These are phyloP conservation scores for Pterothamnion heteromorphum DNA, from an alignment of 31 red algal genomes.

Conservation along the genomic window DNA sequence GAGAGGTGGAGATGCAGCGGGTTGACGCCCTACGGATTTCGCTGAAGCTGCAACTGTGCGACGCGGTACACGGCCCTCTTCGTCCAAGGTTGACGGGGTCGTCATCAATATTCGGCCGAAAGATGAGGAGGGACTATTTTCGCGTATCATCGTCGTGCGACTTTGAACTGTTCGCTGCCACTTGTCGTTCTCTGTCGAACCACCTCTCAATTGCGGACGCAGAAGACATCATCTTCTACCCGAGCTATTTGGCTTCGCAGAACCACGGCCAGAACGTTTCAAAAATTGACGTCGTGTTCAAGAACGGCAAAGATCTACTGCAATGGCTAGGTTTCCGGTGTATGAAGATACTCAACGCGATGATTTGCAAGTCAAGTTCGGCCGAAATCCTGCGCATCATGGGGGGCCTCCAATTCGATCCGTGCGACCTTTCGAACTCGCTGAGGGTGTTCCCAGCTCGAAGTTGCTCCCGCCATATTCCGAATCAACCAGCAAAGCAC, in stretches of 20 bases:
- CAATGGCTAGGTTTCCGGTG: conserved; percentile 6
- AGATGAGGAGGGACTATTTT: background rate
- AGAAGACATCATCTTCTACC: conserved; percentile 29
- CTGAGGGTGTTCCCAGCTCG: background rate
- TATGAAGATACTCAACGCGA: background rate
- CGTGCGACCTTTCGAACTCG: conserved; percentile 14
- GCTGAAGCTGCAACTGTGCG: conserved; percentile 10
- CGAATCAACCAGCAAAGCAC: background rate
- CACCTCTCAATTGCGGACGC: conserved; percentile 16
- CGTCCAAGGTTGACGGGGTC: conserved; percentile 5
- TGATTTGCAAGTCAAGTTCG: conserved; percentile 27
- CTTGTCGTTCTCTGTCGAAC: background rate
- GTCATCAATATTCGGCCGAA: conserved; percentile 9
- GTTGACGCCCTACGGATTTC: conserved; percentile 20
- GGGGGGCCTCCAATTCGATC: conserved; percentile 12
- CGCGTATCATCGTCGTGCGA: background rate
- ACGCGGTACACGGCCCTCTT: conserved; percentile 9
- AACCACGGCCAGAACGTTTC: background rate
- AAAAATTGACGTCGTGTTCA: background rate
- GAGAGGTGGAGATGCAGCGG: background rate
- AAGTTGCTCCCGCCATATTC: conserved; percentile 3
- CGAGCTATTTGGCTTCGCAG: conserved; percentile 21
- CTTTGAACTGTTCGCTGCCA: conserved; percentile 14
- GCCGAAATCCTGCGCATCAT: background rate
- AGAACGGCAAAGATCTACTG: conserved; percentile 12